Evolutionary conservation across 192 early-diverging fungal genomes (phyloP).

Genomic region (Spinellus fusiger): DNA sequence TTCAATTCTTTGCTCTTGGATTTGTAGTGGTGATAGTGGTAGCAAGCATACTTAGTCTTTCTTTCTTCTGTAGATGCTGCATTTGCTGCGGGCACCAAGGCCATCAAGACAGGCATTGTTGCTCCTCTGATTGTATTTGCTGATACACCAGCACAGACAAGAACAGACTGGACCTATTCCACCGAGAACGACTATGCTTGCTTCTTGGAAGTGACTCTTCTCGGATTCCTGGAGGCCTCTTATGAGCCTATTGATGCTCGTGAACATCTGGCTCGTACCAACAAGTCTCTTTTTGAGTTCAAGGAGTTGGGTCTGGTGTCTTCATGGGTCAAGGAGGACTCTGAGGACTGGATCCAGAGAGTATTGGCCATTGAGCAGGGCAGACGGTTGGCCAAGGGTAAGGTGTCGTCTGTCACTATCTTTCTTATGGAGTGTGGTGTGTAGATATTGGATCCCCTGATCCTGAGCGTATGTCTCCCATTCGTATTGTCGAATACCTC

Average conservation of each 20-base stretch:
- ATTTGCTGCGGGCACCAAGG: conserved; percentile 57
- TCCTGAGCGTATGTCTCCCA: conserved; percentile 85
- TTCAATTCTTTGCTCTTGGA: neutral
- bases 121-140: conserved; percentile 58
- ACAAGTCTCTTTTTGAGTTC: conserved; percentile 46
- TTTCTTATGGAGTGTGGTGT: neutral
- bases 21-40: neutral
- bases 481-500: conserved; percentile 64
- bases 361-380: conserved; percentile 71
- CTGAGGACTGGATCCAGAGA: conserved; percentile 41
- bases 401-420: neutral
- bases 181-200: conserved; percentile 55
- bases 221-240: conserved; percentile 64
- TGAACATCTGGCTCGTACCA: conserved; percentile 49
- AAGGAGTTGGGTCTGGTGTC: conserved; percentile 56
- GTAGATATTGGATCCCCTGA: conserved; percentile 79
- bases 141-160: conserved; percentile 32
- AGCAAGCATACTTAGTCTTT: neutral
- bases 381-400: conserved; percentile 59
- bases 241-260: conserved; percentile 81
- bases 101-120: conserved; percentile 56
- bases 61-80: conserved; percentile 44
- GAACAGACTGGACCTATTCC: conserved; percentile 14
- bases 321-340: conserved; percentile 18
- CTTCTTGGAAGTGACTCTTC: conserved; percentile 66